Percentiles rank a stretch among this genome's conserved stretches.
Evolutionary conservation across 1,284 basidiomycete species (phyloP).

Genomic region (Cutaneotrichosporon sp.): DNA sequence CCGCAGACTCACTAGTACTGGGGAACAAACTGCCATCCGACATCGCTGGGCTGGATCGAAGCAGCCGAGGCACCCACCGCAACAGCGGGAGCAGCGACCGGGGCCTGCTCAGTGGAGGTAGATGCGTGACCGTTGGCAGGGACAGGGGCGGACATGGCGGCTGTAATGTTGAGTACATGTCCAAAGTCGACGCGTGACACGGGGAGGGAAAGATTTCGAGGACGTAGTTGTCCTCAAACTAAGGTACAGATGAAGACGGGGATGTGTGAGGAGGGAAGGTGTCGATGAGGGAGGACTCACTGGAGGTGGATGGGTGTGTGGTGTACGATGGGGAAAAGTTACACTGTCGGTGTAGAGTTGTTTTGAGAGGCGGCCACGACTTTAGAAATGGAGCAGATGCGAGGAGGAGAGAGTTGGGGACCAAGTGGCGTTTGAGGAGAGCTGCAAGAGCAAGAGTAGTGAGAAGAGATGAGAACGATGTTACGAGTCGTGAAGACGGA

Average conservation of each 20-base stretch:
- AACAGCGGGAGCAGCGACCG: constrained; percentile 6
- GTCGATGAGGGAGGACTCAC: not conserved
- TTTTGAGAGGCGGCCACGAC: not conserved
- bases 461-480: not conserved
- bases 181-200: constrained; percentile 1
- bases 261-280: not conserved
- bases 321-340: not conserved
- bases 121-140: constrained; percentile 37
- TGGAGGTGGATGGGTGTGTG: not conserved
- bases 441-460: not conserved
- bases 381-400: not conserved
- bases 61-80: constrained; percentile 12
- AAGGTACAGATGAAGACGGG: not conserved
- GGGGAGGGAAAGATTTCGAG: not conserved
- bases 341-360: not conserved
- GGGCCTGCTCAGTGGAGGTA: constrained; percentile 23
- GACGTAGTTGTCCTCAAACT: not conserved
- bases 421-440: not conserved
- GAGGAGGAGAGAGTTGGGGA: not conserved
- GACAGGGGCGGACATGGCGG: constrained; percentile 32
- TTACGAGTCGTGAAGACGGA: not conserved
- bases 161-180: constrained; percentile 3
- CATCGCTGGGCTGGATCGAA: constrained; percentile 51
- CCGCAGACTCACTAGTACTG: constrained; percentile 70
- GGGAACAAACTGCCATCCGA: constrained; percentile 95